A percentile compares a stretch with the other conserved stretches of the same genome.
phyloP scores from a whole-genome alignment of 768 basidiomycete genomes.

The Russula dissimulans region DNA sequence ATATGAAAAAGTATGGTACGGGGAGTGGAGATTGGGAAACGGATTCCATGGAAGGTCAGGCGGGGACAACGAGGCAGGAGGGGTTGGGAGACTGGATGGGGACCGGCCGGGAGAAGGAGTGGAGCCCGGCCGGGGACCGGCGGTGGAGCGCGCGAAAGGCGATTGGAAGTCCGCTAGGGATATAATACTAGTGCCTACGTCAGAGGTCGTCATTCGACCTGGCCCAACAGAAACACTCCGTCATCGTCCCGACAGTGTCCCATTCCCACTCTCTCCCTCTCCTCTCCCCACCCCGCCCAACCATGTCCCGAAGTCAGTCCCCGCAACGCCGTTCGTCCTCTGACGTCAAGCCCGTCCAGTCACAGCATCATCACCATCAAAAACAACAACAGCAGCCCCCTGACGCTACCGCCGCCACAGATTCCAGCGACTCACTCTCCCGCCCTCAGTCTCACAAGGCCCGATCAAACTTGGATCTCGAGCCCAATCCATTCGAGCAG shows the following conservation, averaged over 20 bases:
- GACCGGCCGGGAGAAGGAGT: constrained; percentile 12
- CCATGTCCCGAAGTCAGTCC: constrained; percentile 24
- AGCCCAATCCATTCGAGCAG: constrained; percentile 93
- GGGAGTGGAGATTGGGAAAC: background rate
- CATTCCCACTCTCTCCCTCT: background rate
- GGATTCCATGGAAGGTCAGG: constrained; percentile 19
- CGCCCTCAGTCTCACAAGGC: constrained; percentile 22
- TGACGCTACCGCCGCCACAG: background rate
- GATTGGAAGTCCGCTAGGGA: constrained; percentile 35
- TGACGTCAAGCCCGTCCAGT: constrained; percentile 17
- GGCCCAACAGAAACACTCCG: constrained; percentile 15
- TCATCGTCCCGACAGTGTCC: background rate
- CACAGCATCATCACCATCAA: constrained; percentile 9
- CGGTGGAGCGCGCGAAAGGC: constrained; percentile 18
- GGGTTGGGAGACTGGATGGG: background rate
- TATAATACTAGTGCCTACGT: constrained; percentile 35
- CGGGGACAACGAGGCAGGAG: constrained; percentile 15
- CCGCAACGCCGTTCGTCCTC: constrained; percentile 25
- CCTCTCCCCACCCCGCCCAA: background rate
- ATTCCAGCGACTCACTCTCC: constrained; percentile 1
- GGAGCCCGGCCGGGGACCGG: constrained; percentile 16
- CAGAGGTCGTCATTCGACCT: constrained; percentile 34
- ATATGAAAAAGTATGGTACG: constrained; percentile 10
- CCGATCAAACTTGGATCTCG: constrained; percentile 62
- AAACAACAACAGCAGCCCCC: constrained; percentile 2